Conservation (phyloP, 768 basidiomycete genomes). For the Paxillus ammoniavirescens region DNA sequence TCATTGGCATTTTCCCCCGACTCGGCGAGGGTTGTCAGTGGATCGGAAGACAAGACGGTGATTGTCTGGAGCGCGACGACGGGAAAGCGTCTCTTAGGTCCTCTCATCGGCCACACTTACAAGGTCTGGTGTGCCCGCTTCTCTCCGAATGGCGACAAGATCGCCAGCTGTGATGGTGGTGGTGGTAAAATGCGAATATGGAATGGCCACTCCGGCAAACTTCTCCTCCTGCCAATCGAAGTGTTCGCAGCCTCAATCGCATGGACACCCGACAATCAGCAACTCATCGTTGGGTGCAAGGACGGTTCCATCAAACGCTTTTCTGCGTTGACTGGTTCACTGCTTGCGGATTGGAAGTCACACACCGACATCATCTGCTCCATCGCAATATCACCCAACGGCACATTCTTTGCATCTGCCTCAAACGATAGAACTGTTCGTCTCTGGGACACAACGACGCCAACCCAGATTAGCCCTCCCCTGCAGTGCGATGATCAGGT, state of each 20-base stretch:
- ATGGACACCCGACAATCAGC: not conserved
- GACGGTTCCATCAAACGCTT: not conserved
- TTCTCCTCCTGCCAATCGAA: not conserved
- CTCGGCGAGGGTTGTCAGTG: too few species aligned
- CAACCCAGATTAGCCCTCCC: not conserved
- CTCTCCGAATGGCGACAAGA: not conserved
- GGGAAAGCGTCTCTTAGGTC: not conserved
- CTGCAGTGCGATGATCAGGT: not conserved
- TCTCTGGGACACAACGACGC: constrained; percentile 3
- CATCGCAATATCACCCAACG: constrained; percentile 7
- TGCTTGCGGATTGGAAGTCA: not conserved
- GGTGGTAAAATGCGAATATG: not conserved
- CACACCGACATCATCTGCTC: constrained; percentile 1
- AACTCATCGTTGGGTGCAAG: not conserved
- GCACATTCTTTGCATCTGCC: constrained; percentile 9
- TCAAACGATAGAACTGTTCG: constrained; percentile 7
- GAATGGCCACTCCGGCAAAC: not conserved
- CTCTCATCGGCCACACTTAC: not conserved
- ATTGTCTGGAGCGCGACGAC: not conserved
- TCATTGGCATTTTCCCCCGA: not conserved
- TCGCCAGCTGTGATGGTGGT: not conserved
- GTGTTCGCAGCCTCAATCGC: not conserved
- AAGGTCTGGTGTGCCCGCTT: not conserved
- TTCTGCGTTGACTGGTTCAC: not conserved
- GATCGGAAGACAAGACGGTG: not conserved